Evolutionary conservation across 2,329 filamentous ascomycete species (phyloP).

Genomic region (Arthrobotrys sinensis): DNA sequence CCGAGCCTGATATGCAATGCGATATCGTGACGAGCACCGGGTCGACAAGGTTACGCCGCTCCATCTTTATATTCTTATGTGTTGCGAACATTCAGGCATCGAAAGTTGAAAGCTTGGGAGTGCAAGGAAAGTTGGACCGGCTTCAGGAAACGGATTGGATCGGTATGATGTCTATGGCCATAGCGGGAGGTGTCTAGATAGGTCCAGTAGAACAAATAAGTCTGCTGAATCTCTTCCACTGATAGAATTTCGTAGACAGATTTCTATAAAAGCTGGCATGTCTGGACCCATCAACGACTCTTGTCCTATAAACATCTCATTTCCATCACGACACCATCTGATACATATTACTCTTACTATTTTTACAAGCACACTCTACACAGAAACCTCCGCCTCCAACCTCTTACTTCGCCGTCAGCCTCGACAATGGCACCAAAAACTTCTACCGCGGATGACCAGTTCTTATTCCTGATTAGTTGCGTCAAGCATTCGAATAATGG

Average conservation of each 20-base stretch:
- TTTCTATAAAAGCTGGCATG: neutral
- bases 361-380: neutral
- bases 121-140: neutral
- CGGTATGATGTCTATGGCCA: neutral
- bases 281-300: no score
- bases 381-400: neutral
- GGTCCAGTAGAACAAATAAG: no score
- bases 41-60: neutral
- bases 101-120: neutral
- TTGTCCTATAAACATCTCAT: no score
- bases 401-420: neutral
- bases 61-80: no score
- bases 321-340: no score
- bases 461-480: constrained; percentile 47
- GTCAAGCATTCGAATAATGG: constrained; percentile 49
- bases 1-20: neutral
- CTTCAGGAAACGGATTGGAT: neutral
- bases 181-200: no score
- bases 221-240: no score
- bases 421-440: constrained; percentile 26
- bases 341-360: neutral
- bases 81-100: constrained; percentile 2
- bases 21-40: neutral
- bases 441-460: constrained; percentile 35
- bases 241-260: neutral